phyloP scores from a whole-genome alignment of 371 early-diverging fungal genomes.

The Coemansia sp. region DNA sequence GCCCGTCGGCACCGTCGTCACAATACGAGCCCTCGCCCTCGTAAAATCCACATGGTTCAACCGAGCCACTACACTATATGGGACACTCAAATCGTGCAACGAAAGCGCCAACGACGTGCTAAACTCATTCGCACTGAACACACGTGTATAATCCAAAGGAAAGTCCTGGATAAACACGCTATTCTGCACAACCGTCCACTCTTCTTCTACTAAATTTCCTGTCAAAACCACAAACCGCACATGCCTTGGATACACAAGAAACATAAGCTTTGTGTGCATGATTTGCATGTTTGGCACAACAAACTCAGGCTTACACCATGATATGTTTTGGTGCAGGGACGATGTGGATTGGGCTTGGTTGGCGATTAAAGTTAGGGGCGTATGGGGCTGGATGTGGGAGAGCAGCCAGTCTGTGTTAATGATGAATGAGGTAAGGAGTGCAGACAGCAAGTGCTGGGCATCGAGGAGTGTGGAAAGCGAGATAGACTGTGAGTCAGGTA shows the following conservation, averaged over 20 bases:
- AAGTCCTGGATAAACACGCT: conserved; percentile 36
- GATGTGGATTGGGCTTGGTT: neutral
- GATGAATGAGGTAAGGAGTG: conserved; percentile 18
- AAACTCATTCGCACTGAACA: conserved; percentile 23
- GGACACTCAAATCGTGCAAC: conserved; percentile 26
- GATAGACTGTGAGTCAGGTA: neutral
- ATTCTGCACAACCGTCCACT: conserved; percentile 37
- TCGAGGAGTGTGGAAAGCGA: conserved; percentile 14
- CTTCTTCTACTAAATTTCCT: conserved; percentile 29
- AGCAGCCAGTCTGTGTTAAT: conserved; percentile 23
- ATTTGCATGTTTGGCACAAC: conserved; percentile 14
- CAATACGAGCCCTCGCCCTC: conserved; percentile 10
- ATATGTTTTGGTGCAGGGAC: neutral
- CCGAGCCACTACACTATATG: conserved; percentile 6
- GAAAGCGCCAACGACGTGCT: conserved; percentile 21
- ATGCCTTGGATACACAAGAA: conserved; percentile 14
- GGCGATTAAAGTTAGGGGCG: conserved; percentile 9
- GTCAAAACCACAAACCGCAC: conserved; percentile 25
- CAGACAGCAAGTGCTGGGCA: neutral
- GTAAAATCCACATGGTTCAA: conserved; percentile 33
- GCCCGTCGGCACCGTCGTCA: conserved; percentile 32
- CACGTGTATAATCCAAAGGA: neutral
- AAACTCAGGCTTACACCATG: conserved; percentile 11
- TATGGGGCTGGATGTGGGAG: conserved; percentile 4
- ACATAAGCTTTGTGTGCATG: conserved; percentile 31